Evolutionary conservation across 73 alveolate genomes (phyloP).

Genomic region (Paramecium pentaurelia): DNA sequence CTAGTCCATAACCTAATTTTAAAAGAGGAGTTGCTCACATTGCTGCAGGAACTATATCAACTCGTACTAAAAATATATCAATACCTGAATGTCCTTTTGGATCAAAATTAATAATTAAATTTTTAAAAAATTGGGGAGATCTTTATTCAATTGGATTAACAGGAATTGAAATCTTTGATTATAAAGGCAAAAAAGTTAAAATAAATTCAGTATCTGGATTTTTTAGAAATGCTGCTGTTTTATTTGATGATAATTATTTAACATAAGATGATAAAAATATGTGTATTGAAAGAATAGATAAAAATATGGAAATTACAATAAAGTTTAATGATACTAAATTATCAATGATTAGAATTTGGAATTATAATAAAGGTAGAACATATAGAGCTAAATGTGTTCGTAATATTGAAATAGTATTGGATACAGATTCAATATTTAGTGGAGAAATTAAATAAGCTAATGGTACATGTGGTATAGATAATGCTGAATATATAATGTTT

Average conservation of each 20-base stretch:
- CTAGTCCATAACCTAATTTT: not conserved
- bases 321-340: conserved; percentile 37
- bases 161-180: conserved; percentile 74
- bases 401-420: conserved; percentile 66
- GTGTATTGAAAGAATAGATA: conserved; percentile 68
- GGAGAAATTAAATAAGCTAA: conserved; percentile 81
- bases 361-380: conserved; percentile 82
- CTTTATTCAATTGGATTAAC: conserved; percentile 76
- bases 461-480: conserved; percentile 66
- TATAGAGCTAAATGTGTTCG: conserved; percentile 84
- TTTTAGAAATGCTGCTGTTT: conserved; percentile 68
- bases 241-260: conserved; percentile 68
- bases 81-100: conserved; percentile 76
- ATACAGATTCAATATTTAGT: conserved; percentile 65
- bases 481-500: conserved; percentile 79
- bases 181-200: conserved; percentile 55
- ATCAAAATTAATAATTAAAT: conserved; percentile 52
- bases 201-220: conserved; percentile 22
- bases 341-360: conserved; percentile 87
- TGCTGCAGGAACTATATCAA: conserved; percentile 7
- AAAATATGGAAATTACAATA: conserved; percentile 29
- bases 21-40: conserved; percentile 42
- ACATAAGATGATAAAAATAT: conserved; percentile 72
- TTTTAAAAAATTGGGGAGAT: conserved; percentile 75
- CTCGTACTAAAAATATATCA: not conserved